A percentile compares a stretch with the other conserved stretches of the same genome.
These are phyloP conservation scores for Dillenia turbinata DNA, from an alignment of 164 flowering plant genomes.

Conservation along the genomic window DNA sequence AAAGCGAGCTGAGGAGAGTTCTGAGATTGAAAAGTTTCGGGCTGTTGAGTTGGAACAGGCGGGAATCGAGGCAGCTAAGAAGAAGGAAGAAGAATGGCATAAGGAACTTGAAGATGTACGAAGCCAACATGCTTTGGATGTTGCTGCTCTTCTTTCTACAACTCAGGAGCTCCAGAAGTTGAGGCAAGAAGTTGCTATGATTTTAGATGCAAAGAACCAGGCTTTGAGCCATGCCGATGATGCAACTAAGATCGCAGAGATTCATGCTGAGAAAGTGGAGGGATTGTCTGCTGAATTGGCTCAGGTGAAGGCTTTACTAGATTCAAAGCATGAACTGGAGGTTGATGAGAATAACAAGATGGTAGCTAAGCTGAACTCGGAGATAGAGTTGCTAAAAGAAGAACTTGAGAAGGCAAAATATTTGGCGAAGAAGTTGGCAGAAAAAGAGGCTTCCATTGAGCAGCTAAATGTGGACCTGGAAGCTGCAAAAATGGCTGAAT, in stretches of 20 bases:
- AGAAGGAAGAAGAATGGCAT: slow-evolving; percentile 75
- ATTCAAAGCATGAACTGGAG: slow-evolving; percentile 47
- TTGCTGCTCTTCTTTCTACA: slow-evolving; percentile 61
- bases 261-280: slow-evolving; percentile 73
- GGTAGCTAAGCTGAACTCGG: slow-evolving; percentile 39
- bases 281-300: slow-evolving; percentile 57
- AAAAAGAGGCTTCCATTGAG: slow-evolving; percentile 42
- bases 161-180: slow-evolving; percentile 65
- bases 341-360: slow-evolving; percentile 38
- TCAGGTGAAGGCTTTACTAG: slow-evolving; percentile 59
- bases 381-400: slow-evolving; percentile 50
- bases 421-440: slow-evolving; percentile 32
- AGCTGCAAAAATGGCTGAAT: slow-evolving; percentile 68
- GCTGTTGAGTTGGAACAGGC: slow-evolving; percentile 86
- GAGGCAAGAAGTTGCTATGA: slow-evolving; percentile 73
- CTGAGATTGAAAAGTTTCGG: slow-evolving; percentile 89
- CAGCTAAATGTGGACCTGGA: slow-evolving; percentile 68
- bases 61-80: slow-evolving; percentile 72
- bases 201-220: slow-evolving; percentile 67
- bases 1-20: slow-evolving; percentile 77
- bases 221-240: slow-evolving; percentile 83
- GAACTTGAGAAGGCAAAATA: slow-evolving; percentile 41
- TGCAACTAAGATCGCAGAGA: slow-evolving; percentile 82
- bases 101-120: slow-evolving; percentile 66
- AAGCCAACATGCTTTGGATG: slow-evolving; percentile 73